A percentile compares a stretch with the other conserved stretches of the same genome.
Conservation (phyloP, 2,329 filamentous ascomycete genomes). For the Rugonectria rugulosa region DNA sequence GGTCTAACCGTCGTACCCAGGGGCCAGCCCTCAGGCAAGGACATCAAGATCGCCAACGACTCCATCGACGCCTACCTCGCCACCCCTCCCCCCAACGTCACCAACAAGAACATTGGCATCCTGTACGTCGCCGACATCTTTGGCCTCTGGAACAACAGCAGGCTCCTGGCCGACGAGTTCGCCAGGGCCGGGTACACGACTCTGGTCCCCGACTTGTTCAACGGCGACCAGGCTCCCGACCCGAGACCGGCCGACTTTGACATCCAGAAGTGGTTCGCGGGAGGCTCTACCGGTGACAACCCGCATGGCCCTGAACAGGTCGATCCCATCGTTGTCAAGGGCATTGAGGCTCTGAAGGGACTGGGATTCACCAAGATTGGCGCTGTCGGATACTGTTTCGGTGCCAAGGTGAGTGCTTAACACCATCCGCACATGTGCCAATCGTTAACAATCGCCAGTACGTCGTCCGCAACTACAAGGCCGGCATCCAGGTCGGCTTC, state of each 20-base stretch:
- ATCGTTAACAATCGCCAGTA: constrained; percentile 55
- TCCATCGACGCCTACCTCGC: constrained; percentile 59
- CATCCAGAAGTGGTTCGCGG: constrained; percentile 43
- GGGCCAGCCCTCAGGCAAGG: constrained; percentile 56
- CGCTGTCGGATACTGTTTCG: constrained; percentile 71
- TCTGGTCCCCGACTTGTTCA: constrained; percentile 49
- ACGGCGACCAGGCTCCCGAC: constrained; percentile 43
- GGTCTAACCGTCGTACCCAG: constrained; percentile 42
- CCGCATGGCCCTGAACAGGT: constrained; percentile 47
- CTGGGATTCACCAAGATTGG: constrained; percentile 61
- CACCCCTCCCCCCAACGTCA: constrained; percentile 45
- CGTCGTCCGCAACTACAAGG: constrained; percentile 70
- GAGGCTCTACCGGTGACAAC: constrained; percentile 57
- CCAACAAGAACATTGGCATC: constrained; percentile 41
- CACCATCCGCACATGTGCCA: background rate
- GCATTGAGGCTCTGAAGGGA: constrained; percentile 63
- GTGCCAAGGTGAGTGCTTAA: constrained; percentile 61
- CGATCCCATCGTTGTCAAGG: constrained; percentile 45
- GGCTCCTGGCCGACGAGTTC: constrained; percentile 51
- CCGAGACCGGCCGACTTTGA: constrained; percentile 41
- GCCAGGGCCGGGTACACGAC: constrained; percentile 50
- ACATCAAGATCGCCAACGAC: constrained; percentile 53
- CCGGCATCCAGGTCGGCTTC: constrained; percentile 65
- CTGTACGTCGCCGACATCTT: constrained; percentile 49
- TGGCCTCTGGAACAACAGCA: constrained; percentile 50